Base-by-base conservation (phyloP, 2,329 filamentous ascomycete species). In the Neonectria magnoliae region DNA sequence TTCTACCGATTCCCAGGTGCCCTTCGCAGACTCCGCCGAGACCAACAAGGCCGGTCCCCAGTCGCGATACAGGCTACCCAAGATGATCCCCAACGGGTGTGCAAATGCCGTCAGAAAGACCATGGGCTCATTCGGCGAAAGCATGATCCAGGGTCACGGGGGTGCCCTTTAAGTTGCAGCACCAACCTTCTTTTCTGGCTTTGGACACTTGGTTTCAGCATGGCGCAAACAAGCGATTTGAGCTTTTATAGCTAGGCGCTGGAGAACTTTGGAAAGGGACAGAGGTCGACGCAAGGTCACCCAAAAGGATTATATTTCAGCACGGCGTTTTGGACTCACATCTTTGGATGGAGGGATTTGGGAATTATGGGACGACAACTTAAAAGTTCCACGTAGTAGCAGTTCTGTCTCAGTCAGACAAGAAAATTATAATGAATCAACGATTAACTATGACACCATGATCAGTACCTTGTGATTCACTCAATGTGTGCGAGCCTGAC, bases 51-150 rank as follows among this genome's bases (percentile, higher is more conserved):
- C n/a, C 14, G 29, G 5, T 9, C 18, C 4, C n/a, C 27, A 33
- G 20, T 60, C 57, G 25, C 57, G 62, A 20, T 55, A 53, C 45
- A 38, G 36, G n/a, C 51, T 66, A 9, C 64, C 57, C 51, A 64
- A 63, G 53, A 60, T 66, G 13, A 57, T 65, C 8, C 41, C 56
- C 20, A 52, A 51, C 41, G 36, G 56, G 38, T 66, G 61, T 27
- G 52, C 61, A 25, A 61, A 27, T 31, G 50, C 58, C 14, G 27
- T 59, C 22, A 31, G 51, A 20, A 61, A 56, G 22, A 53, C 54
- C 38, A 56, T 67, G 54, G 58, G 57, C 14, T 41, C 57, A 16
- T 54, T 67, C 13, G 57, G 58, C 41, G 48, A 60, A 20, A 53
- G 47, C 59, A 44, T 57, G 8, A 50, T 51, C 9, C 59, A 62